Evolutionary conservation across 2,329 filamentous ascomycete species (phyloP).

Genomic region (Aspergillus sp.): DNA sequence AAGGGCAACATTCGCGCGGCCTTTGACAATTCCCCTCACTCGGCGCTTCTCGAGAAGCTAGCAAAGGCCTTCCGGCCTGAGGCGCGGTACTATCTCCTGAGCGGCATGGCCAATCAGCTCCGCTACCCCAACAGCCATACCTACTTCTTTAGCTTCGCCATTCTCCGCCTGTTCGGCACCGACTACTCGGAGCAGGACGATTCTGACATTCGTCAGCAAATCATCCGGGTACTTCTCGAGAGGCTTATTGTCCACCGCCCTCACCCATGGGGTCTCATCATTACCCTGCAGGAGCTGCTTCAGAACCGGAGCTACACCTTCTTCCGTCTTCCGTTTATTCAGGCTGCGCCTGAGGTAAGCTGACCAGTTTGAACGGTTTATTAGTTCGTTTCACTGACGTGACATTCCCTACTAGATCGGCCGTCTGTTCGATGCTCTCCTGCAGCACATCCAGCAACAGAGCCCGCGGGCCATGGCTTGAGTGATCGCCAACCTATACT

Average conservation of each 20-base stretch:
- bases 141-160: constrained; percentile 84
- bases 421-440: constrained; percentile 48
- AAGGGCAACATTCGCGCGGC: constrained; percentile 59
- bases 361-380: neutral
- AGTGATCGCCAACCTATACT: constrained; percentile 15
- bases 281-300: constrained; percentile 82
- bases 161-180: constrained; percentile 81
- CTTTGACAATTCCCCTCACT: constrained; percentile 69
- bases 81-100: constrained; percentile 79
- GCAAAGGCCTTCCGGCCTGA: constrained; percentile 74
- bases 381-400: constrained; percentile 9
- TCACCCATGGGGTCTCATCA: constrained; percentile 92
- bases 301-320: constrained; percentile 91
- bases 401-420: constrained; percentile 37
- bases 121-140: constrained; percentile 88
- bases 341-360: constrained; percentile 79
- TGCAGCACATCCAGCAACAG: constrained; percentile 50
- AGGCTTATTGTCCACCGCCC: constrained; percentile 85
- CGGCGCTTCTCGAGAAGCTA: constrained; percentile 73
- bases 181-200: constrained; percentile 72
- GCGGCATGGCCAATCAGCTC: constrained; percentile 85
- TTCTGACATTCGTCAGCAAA: constrained; percentile 81
- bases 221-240: constrained; percentile 85
- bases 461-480: constrained; percentile 48
- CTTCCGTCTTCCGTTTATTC: constrained; percentile 91